Percentiles rank a stretch among this genome's conserved stretches.
Conservation (phyloP, 1,139 yeast species). For the Nakaseomyces kungkrabaensis region DNA sequence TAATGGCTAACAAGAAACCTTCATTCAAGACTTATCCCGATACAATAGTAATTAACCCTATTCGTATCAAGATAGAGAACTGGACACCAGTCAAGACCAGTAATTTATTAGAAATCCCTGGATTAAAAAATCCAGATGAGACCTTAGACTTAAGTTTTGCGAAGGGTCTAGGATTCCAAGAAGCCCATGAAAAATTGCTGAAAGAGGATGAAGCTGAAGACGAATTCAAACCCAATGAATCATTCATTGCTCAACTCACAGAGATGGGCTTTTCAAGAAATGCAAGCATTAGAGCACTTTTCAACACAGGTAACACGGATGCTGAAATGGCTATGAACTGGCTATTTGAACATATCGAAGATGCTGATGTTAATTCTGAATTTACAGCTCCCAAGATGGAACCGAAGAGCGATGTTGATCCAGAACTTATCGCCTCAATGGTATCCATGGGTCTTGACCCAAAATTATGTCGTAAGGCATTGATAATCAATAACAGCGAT, state of each 20-base stretch:
- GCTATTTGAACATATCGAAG: conserved; percentile 85
- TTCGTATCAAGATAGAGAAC: conserved; percentile 71
- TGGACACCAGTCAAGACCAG: conserved; percentile 86
- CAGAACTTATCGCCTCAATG: conserved; percentile 41
- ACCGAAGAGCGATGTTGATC: conserved; percentile 30
- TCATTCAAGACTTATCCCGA: conserved; percentile 60
- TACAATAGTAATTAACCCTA: conserved; percentile 60
- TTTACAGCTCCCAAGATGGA: conserved; percentile 30
- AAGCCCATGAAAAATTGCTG: conserved; percentile 36
- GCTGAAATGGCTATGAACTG: conserved; percentile 85
- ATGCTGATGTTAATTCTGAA: conserved; percentile 63
- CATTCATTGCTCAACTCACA: conserved; percentile 43
- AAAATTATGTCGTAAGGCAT: conserved; percentile 58
- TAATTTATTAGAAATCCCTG: conserved; percentile 58
- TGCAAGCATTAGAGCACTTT: conserved; percentile 59
- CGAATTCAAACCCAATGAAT: conserved; percentile 46
- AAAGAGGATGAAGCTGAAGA: conserved; percentile 28
- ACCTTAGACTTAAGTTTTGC: conserved; percentile 32
- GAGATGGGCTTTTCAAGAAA: conserved; percentile 84
- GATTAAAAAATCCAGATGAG: conserved; percentile 20
- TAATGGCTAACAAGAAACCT: conserved; percentile 37
- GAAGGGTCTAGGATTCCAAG: conserved; percentile 28
- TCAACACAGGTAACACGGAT: conserved; percentile 55
- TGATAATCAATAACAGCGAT: conserved; percentile 47
- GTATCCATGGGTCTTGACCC: conserved; percentile 64